phyloP scores from a whole-genome alignment of 2,329 filamentous ascomycete genomes.

The Fusarium buxicola region DNA sequence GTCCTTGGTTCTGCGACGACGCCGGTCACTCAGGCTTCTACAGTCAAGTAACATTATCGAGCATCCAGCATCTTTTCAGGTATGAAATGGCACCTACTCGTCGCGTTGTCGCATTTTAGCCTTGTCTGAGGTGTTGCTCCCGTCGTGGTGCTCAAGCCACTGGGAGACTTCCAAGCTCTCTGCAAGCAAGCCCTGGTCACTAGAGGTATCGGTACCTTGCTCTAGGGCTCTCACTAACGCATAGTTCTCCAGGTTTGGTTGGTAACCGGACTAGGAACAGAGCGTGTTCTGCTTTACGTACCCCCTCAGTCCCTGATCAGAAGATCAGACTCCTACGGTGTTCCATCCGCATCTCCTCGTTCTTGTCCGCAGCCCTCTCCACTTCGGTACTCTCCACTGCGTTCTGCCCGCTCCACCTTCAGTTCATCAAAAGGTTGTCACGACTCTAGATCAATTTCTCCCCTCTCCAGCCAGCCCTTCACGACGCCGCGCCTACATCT shows the following conservation, averaged over 20 bases:
- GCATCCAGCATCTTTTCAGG: constrained; percentile 8
- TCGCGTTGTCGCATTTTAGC: constrained; percentile 5
- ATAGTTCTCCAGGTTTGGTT: constrained; percentile 41
- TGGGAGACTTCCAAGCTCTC: constrained; percentile 26
- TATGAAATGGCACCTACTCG: constrained; percentile 6
- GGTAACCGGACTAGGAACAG: constrained; percentile 37
- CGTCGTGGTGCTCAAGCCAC: constrained; percentile 31
- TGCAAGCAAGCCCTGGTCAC: constrained; percentile 32
- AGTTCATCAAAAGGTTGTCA: constrained; percentile 34
- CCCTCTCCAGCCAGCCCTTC: constrained; percentile 21
- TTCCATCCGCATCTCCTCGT: constrained; percentile 29
- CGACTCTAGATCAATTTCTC: constrained; percentile 29
- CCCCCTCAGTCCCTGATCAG: constrained; percentile 40
- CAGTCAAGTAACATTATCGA: background rate
- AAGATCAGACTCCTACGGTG: constrained; percentile 34
- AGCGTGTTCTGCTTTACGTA: constrained; percentile 31
- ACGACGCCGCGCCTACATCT: constrained; percentile 29
- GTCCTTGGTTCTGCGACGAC: constrained; percentile 16
- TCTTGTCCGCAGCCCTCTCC: constrained; percentile 36
- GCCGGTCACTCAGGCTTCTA: background rate
- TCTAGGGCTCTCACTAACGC: constrained; percentile 41
- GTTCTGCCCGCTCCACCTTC: constrained; percentile 32
- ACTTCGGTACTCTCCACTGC: constrained; percentile 33
- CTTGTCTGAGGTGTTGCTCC: constrained; percentile 12
- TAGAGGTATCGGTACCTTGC: constrained; percentile 41